Evolutionary conservation across 768 basidiomycete genomes (phyloP).

Genomic region (Amanita thiersii): DNA sequence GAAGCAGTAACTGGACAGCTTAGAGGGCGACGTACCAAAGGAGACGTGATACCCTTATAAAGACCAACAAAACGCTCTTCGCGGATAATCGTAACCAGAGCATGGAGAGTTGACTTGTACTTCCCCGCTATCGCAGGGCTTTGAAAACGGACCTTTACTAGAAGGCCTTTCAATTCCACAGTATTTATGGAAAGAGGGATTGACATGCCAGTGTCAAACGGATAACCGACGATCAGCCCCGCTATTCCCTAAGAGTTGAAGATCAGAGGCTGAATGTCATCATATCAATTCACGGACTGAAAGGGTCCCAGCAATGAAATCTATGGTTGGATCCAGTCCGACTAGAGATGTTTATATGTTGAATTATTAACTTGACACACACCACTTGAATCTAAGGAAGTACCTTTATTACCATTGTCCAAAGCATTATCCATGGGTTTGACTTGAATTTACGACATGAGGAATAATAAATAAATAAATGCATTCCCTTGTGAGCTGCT

Average conservation of each 20-base stretch:
- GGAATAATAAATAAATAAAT: too few species aligned
- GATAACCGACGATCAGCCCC: constrained; percentile 64
- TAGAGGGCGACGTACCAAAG: constrained; percentile 45
- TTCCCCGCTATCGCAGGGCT: constrained; percentile 45
- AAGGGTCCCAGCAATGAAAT: constrained; percentile 75
- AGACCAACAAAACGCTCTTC: constrained; percentile 65
- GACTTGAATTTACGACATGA: too few species aligned
- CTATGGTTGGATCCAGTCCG: constrained; percentile 52
- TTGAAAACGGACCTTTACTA: constrained; percentile 81
- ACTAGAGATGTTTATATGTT: too few species aligned
- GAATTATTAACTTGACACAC: too few species aligned
- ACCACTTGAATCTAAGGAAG: too few species aligned
- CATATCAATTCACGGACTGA: constrained; percentile 24
- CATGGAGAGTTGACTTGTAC: constrained; percentile 60
- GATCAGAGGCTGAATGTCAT: neutral
- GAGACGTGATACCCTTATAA: constrained; percentile 74
- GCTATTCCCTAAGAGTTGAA: constrained; percentile 41
- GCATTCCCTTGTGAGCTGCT: too few species aligned
- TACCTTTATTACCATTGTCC: too few species aligned
- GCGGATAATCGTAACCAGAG: constrained; percentile 55
- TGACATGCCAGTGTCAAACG: constrained; percentile 49
- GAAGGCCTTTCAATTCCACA: neutral
- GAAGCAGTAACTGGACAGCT: neutral
- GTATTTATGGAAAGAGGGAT: neutral
- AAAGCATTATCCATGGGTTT: too few species aligned